Evolutionary conservation across 352 stramenopile species (phyloP), one percentile per base, ranked within the genome.

Genomic region (Globisporangium ultimum): DNA sequence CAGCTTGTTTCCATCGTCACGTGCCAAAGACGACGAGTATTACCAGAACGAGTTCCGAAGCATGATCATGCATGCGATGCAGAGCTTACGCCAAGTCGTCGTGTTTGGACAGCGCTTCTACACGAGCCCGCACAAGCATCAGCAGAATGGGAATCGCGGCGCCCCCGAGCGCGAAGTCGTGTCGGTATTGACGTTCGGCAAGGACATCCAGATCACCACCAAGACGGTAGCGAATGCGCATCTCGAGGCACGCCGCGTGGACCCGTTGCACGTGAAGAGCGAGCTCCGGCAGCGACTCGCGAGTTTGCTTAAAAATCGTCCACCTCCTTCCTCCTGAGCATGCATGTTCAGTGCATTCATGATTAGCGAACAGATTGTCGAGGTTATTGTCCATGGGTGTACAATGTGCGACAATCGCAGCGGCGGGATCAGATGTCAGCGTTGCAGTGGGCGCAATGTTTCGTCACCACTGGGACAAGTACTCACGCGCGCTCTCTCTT

Each of bases 51-150:
- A 87, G 17, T 72, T 86, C 58, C 71, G 68, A 1, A 64, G 66
- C 0, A 76, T 87, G 46, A 70, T 91, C 3, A n/a, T 75, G 3
- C 34, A 61, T 9, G 67, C 64, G 0, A 57, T 85, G 0, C 42
- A 57, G 13, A 56, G 45, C 0, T 36, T 72, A 18, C 53, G 72
- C 0, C 66, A 70, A 5, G 24, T 89, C 7, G 68, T 74, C 2
- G 69, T 93, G 17, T 72, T 82, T 51, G 84, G 72, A 2, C 79
- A 82, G 56, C 76, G 72, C 22, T 91, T 93, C 49, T 93, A 88
- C 55, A 80, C 20, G n/a, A 14, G 32, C 11, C 8, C 48, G 2
- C 20, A 24, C 47, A 50, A 17, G 15, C 36, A 28, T 64, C 46
- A 60, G 65, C 28, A 15, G 18, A 51, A 24, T 10, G 20, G 21